Conservation (phyloP, 805 yeast species). For the Soucietia sequanensis region DNA sequence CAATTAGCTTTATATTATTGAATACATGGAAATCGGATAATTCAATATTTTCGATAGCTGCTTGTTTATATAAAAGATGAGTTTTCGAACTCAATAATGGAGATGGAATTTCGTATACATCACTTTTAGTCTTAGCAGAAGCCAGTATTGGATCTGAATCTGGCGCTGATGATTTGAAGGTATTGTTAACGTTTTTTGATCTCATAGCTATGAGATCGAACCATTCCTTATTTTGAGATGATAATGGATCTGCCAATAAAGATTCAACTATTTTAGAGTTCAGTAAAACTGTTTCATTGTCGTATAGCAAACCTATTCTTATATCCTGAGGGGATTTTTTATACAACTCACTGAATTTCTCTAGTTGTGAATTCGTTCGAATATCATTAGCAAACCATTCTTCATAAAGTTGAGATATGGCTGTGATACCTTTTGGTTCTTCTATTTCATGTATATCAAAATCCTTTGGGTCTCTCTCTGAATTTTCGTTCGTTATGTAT, state of each 20-base stretch:
- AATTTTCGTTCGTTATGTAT: too few species aligned
- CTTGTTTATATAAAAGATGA: slow-evolving; percentile 21
- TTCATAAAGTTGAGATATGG: background rate
- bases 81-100: slow-evolving; percentile 28
- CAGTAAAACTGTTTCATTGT: slow-evolving; percentile 15
- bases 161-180: slow-evolving; percentile 9
- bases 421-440: too few species aligned
- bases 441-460: background rate
- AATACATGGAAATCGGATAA: slow-evolving; percentile 5
- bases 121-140: background rate
- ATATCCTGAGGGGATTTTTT: slow-evolving; percentile 12
- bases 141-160: background rate
- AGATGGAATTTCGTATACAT: slow-evolving; percentile 15
- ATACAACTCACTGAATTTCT: background rate
- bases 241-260: slow-evolving; percentile 41
- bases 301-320: slow-evolving; percentile 34
- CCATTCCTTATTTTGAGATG: slow-evolving; percentile 32
- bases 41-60: slow-evolving; percentile 7
- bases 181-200: slow-evolving; percentile 14
- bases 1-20: slow-evolving; percentile 18
- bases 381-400: slow-evolving; percentile 1
- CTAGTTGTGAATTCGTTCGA: background rate
- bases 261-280: slow-evolving; percentile 33
- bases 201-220: slow-evolving; percentile 23
- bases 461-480: background rate